A percentile compares a stretch with the other conserved stretches of the same genome.
These are phyloP conservation scores for Carnegiea gigantea DNA, from an alignment of 179 eudicot genomes.

Conservation along the genomic window DNA sequence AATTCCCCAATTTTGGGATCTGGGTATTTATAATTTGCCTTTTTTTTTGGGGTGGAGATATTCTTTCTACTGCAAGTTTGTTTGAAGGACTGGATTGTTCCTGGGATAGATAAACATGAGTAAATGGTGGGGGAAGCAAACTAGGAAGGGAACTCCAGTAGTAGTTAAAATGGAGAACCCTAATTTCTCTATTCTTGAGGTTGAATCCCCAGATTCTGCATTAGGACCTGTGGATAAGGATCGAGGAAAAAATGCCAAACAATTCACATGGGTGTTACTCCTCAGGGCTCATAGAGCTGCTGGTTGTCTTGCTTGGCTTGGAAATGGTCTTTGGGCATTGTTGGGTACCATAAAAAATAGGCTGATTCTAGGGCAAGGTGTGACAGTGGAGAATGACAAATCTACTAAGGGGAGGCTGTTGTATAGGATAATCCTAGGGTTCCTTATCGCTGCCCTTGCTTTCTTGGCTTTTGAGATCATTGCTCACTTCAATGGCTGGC, in stretches of 20 bases:
- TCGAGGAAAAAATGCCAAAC: slow-evolving; percentile 52
- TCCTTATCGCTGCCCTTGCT: slow-evolving; percentile 40
- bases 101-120: slow-evolving; percentile 28
- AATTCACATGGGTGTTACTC: slow-evolving; percentile 57
- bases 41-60: not conserved
- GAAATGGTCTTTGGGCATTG: slow-evolving; percentile 43
- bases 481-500: slow-evolving; percentile 56
- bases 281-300: slow-evolving; percentile 59
- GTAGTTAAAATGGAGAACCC: slow-evolving; percentile 59
- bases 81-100: slow-evolving; percentile 19
- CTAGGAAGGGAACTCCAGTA: slow-evolving; percentile 53
- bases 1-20: slow-evolving; percentile 20
- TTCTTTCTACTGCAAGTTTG: slow-evolving; percentile 7
- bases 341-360: slow-evolving; percentile 45
- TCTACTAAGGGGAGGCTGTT: slow-evolving; percentile 38
- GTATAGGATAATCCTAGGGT: slow-evolving; percentile 45
- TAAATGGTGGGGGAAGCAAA: slow-evolving; percentile 48
- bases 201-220: slow-evolving; percentile 46
- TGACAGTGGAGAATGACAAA: slow-evolving; percentile 44
- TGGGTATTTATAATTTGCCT: slow-evolving; percentile 25
- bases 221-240: slow-evolving; percentile 42
- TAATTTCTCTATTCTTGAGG: slow-evolving; percentile 44
- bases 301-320: slow-evolving; percentile 54
- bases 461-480: slow-evolving; percentile 46
- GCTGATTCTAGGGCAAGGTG: slow-evolving; percentile 43